Conservation (phyloP, 768 basidiomycete genomes). For the Plicaturopsis crispa region DNA sequence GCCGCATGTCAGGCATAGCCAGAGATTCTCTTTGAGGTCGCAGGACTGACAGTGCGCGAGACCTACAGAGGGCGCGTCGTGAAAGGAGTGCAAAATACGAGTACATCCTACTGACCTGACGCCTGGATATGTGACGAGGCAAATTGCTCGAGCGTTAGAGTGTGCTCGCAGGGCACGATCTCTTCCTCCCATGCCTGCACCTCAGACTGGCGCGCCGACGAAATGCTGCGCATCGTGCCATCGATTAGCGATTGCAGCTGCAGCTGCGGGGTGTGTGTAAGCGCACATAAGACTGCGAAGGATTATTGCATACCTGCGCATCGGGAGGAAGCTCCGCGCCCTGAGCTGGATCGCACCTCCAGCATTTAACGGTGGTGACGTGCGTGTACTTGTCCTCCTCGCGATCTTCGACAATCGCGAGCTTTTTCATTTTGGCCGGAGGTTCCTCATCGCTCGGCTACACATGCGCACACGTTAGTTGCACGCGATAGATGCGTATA, state of each 20-base stretch:
- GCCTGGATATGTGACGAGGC: constrained; percentile 39
- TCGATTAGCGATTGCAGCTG: constrained; percentile 53
- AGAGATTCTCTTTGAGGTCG: constrained; percentile 84
- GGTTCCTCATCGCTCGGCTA: constrained; percentile 76
- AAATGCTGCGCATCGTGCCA: constrained; percentile 71
- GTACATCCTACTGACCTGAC: constrained; percentile 33
- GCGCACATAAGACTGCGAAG: constrained; percentile 2
- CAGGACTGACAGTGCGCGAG: constrained; percentile 79
- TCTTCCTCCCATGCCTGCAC: constrained; percentile 99
- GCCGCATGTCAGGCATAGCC: constrained; percentile 93
- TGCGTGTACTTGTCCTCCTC: constrained; percentile 87
- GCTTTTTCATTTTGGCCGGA: constrained; percentile 81
- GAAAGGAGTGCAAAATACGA: neutral
- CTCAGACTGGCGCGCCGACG: constrained; percentile 88
- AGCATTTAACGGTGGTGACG: constrained; percentile 61
- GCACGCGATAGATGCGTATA: neutral
- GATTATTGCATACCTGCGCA: constrained; percentile 28
- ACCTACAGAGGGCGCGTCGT: constrained; percentile 31
- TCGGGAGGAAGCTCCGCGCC: constrained; percentile 41
- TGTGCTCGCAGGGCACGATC: constrained; percentile 80
- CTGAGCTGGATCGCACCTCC: constrained; percentile 52
- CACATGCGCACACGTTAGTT: neutral
- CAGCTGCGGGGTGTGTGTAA: neutral
- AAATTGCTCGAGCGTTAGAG: constrained; percentile 36
- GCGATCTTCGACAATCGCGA: constrained; percentile 79